A percentile compares a stretch with the other conserved stretches of the same genome.
Conservation (phyloP, 2,329 filamentous ascomycete genomes). For the Alternaria triticimaculans region DNA sequence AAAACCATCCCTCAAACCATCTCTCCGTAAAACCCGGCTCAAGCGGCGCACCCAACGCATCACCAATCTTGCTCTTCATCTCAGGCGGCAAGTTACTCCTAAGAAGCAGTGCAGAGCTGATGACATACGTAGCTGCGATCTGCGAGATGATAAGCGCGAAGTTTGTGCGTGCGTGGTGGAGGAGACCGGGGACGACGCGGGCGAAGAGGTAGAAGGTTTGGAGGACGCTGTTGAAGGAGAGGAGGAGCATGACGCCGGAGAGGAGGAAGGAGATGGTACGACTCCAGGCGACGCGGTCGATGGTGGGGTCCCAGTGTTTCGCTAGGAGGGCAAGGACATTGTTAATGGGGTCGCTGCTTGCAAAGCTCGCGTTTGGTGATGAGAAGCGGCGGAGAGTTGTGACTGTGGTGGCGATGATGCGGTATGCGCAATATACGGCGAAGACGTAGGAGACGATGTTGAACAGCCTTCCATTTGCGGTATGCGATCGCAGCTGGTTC, state of each 20-base stretch:
- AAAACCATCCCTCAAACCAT: constrained; percentile 90
- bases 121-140: constrained; percentile 84
- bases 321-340: constrained; percentile 80
- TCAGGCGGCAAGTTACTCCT: constrained; percentile 79
- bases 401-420: constrained; percentile 74
- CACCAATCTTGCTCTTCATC: constrained; percentile 77
- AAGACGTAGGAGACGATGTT: constrained; percentile 72
- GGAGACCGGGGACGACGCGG: constrained; percentile 73
- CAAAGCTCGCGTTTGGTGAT: constrained; percentile 61
- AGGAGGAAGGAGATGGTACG: constrained; percentile 85
- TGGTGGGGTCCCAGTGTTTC: constrained; percentile 81
- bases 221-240: constrained; percentile 81
- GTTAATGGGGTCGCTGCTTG: constrained; percentile 81
- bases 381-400: constrained; percentile 69
- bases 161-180: constrained; percentile 77
- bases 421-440: constrained; percentile 83
- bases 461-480: constrained; percentile 69
- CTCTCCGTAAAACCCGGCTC: constrained; percentile 75
- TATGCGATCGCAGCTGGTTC: constrained; percentile 71
- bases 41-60: constrained; percentile 77
- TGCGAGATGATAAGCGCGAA: constrained; percentile 81
- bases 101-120: constrained; percentile 77
- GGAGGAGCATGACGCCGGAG: constrained; percentile 80
- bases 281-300: constrained; percentile 83
- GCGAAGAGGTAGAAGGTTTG: constrained; percentile 85